Conservation (phyloP, 177 flowering plant genomes). For the Vitis hybrid region DNA sequence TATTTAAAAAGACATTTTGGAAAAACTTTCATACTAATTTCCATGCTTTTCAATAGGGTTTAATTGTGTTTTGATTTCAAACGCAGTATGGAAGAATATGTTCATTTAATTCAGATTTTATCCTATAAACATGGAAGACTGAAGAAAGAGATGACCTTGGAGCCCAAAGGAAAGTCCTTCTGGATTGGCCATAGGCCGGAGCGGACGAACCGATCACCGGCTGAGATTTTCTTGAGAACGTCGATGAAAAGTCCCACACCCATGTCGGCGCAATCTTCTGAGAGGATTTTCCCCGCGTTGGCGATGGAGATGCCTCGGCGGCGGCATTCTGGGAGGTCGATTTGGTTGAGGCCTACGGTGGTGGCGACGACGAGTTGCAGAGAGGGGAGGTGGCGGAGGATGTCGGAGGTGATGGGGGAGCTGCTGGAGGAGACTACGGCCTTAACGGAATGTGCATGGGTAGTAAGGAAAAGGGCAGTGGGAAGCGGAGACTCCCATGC, state of each 20-base stretch:
- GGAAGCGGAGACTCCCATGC: conserved; percentile 26
- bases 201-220: conserved; percentile 46
- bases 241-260: conserved; percentile 50
- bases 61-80: too few species aligned
- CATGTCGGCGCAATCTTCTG: conserved; percentile 60
- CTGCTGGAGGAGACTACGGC: conserved; percentile 19
- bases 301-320: conserved; percentile 40
- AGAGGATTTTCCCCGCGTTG: conserved; percentile 29
- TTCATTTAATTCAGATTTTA: too few species aligned
- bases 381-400: conserved; percentile 35
- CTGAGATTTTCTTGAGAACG: conserved; percentile 47
- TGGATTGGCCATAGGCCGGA: conserved; percentile 37
- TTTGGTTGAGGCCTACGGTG: conserved; percentile 50
- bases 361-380: conserved; percentile 34
- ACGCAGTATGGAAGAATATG: too few species aligned
- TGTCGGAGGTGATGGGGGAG: conserved; percentile 20
- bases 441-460: conserved; percentile 15
- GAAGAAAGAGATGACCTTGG: conserved; percentile 31
- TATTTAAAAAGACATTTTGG: too few species aligned
- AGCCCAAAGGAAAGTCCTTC: conserved; percentile 45
- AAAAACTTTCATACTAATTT: too few species aligned
- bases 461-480: conserved; percentile 18
- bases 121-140: neutral
- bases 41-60: too few species aligned
- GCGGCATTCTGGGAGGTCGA: conserved; percentile 52